phyloP scores from a whole-genome alignment of 148 eudicot genomes.

The Cornus suecica region DNA sequence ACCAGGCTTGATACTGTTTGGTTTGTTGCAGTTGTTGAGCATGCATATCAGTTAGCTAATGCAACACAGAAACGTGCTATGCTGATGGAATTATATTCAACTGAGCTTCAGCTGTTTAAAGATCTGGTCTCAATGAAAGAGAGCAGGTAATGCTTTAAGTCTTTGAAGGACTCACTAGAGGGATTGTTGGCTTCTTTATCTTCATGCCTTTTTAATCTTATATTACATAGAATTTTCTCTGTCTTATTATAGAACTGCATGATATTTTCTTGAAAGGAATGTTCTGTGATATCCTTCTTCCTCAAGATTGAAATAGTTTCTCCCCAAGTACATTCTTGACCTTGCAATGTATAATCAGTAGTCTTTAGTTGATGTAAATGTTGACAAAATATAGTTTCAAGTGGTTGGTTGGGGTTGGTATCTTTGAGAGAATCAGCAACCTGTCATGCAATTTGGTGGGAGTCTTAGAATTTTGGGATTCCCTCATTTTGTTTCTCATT shows the following conservation, averaged over 20 bases:
- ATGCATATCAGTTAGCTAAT: slow-evolving; percentile 73
- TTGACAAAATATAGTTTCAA: background rate
- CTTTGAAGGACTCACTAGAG: background rate
- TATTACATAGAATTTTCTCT: background rate
- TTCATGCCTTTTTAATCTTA: background rate
- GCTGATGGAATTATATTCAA: slow-evolving; percentile 83
- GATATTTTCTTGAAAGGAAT: background rate
- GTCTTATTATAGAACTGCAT: background rate
- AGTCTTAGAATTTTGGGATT: background rate
- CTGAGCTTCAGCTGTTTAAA: slow-evolving; percentile 91
- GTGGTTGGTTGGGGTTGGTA: background rate
- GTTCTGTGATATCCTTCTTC: background rate
- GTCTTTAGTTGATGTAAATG: background rate
- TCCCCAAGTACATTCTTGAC: background rate
- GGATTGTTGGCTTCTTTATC: background rate
- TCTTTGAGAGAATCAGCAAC: background rate
- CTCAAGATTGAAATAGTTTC: background rate
- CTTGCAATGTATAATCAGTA: background rate
- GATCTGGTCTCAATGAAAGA: slow-evolving; percentile 71
- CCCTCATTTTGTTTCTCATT: background rate
- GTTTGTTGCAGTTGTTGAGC: slow-evolving; percentile 68
- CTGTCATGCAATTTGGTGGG: background rate
- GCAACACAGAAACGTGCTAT: slow-evolving; percentile 78
- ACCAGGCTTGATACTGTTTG: slow-evolving; percentile 6
- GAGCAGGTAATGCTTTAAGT: slow-evolving; percentile 43